phyloP scores from a whole-genome alignment of 495 filamentous ascomycete genomes.

The Aspergillus wentii region DNA sequence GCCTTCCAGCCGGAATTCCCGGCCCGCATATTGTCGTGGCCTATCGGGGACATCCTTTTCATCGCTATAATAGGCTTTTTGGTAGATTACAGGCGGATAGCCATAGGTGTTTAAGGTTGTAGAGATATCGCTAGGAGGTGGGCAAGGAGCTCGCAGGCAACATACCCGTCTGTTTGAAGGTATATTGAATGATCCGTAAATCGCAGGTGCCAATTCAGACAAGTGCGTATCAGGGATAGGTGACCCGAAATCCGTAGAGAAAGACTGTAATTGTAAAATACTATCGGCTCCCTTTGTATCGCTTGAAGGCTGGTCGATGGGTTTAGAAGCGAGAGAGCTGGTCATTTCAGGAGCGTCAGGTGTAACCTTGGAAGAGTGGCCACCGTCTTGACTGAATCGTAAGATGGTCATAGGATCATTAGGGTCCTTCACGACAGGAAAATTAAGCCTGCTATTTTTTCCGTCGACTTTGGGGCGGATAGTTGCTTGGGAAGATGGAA shows the following conservation, averaged over 20 bases:
- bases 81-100: constrained; percentile 63
- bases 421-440: constrained; percentile 76
- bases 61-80: constrained; percentile 83
- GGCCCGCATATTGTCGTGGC: constrained; percentile 78
- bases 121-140: constrained; percentile 20
- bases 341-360: constrained; percentile 24
- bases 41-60: constrained; percentile 79
- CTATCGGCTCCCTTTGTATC: constrained; percentile 5
- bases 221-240: constrained; percentile 14
- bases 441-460: constrained; percentile 45
- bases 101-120: constrained; percentile 27
- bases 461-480: constrained; percentile 16
- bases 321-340: too few relatives aligned
- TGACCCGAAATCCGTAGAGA: constrained; percentile 13
- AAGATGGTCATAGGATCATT: constrained; percentile 58
- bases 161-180: constrained; percentile 11
- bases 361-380: constrained; percentile 32
- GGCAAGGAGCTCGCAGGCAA: constrained; percentile 23
- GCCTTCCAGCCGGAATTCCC: constrained; percentile 77
- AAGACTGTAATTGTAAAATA: constrained; percentile 17
- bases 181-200: constrained; percentile 29
- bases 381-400: constrained; percentile 64
- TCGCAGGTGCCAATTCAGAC: constrained; percentile 14
- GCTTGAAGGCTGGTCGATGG: constrained; percentile 4
- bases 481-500: constrained; percentile 25